Evolutionary conservation across 2,329 filamentous ascomycete genomes (phyloP), one percentile per base, ranked within the genome.

Genomic region (Venturia carpophila): DNA sequence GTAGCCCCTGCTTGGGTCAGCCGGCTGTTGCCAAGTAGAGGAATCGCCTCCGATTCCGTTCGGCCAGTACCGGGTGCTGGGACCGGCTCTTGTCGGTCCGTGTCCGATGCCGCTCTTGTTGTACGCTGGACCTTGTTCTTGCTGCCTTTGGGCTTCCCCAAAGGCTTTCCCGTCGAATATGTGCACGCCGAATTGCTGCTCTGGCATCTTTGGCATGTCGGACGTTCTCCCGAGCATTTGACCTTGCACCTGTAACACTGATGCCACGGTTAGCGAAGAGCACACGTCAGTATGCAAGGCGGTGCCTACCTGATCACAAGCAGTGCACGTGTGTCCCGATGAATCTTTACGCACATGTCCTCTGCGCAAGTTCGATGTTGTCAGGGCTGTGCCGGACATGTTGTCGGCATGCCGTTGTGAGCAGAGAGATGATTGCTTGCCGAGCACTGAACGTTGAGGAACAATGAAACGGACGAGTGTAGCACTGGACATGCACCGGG

Each of bases 171-270:
- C 5, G 64, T 65, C 19, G 43, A 56, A 27, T 65, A 65, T 13
- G 64, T 65, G 37, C 64, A 65, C 37, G 64, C 64, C 13, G 30
- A 41, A 21, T 49, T 49, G 21, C 41, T 49, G 21, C n/a, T 37
- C 7, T 37, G 45, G 30, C 64, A 65, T n/a, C 64, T 21, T 37
- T 62, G 17, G 24, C 64, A 65, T 15, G 42, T 24, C 42, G 64
- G 64, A 11, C 52, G 47, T 58, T 65, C 64, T 49, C 64, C 64
- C 15, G 64, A 27, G 21, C 64, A 65, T 60, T 45, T 37, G 5
- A 65, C 64, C 62, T 65, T 65, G 21, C 64, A 65, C 11, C 64
- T 10, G 27, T 65, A 65, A 27, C 64, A 65, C 64, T 65, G 21
- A 30, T 47, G 24, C 24, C 6, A 41, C 11, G 1, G 52, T 56